Evolutionary conservation across 1,139 yeast genomes (phyloP).

Genomic region (Yamadazyma epiphylla): DNA sequence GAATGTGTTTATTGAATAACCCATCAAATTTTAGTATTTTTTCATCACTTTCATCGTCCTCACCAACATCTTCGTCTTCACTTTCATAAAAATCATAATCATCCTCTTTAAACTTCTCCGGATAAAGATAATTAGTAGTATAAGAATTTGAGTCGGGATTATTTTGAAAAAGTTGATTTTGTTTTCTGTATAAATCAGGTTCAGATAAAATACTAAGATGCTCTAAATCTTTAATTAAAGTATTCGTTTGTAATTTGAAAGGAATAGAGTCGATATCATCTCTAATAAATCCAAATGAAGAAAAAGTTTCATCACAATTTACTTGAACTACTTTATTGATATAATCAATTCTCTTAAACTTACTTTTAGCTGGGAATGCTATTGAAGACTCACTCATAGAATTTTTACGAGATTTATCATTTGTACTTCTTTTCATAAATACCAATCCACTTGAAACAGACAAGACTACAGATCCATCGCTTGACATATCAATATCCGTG

Average conservation of each 20-base stretch:
- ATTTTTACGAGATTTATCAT: slow-evolving; percentile 24
- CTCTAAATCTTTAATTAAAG: slow-evolving; percentile 45
- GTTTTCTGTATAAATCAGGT: slow-evolving; percentile 25
- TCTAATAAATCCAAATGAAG: slow-evolving; percentile 66
- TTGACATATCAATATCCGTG: slow-evolving; percentile 63
- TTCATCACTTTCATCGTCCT: slow-evolving; percentile 12
- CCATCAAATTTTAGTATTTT: slow-evolving; percentile 12
- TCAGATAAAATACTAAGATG: slow-evolving; percentile 44
- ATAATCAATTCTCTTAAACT: slow-evolving; percentile 52
- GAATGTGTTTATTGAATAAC: slow-evolving; percentile 12
- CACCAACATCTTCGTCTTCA: slow-evolving; percentile 15
- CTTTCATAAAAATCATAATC: slow-evolving; percentile 7
- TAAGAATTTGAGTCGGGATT: slow-evolving; percentile 20
- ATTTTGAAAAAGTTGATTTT: slow-evolving; percentile 26
- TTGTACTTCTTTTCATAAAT: slow-evolving; percentile 28
- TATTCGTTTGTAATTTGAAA: slow-evolving; percentile 40
- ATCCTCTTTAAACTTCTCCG: slow-evolving; percentile 12
- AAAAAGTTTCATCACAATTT: slow-evolving; percentile 61
- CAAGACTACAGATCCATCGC: slow-evolving; percentile 65
- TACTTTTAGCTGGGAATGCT: slow-evolving; percentile 31
- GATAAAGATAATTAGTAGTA: slow-evolving; percentile 24
- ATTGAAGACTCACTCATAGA: slow-evolving; percentile 27
- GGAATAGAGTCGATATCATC: slow-evolving; percentile 61
- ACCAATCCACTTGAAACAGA: slow-evolving; percentile 69
- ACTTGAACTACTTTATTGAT: slow-evolving; percentile 57